phyloP scores from a whole-genome alignment of 2,329 filamentous ascomycete species.

The Penicillium rolfsii region DNA sequence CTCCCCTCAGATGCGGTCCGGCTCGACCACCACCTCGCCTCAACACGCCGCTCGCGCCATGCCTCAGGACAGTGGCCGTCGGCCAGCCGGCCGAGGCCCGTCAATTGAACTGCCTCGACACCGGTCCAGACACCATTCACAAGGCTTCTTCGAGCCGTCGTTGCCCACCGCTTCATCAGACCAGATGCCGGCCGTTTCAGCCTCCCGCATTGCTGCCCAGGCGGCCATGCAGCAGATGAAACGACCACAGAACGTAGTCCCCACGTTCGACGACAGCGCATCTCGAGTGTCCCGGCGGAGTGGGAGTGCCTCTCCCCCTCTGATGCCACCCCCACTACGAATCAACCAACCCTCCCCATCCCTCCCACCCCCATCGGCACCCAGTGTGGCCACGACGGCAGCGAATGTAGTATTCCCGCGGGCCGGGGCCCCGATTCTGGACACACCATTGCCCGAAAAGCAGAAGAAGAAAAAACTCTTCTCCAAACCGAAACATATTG shows the following conservation, averaged over 20 bases:
- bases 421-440: constrained; percentile 42
- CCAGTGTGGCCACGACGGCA: constrained; percentile 62
- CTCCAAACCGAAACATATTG: constrained; percentile 68
- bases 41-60: constrained; percentile 40
- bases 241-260: constrained; percentile 58
- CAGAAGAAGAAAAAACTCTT: constrained; percentile 72
- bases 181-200: constrained; percentile 54
- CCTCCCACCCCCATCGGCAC: constrained; percentile 15
- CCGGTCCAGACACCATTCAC: constrained; percentile 59
- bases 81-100: constrained; percentile 43
- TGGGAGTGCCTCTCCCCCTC: constrained; percentile 42
- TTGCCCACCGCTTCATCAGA: constrained; percentile 58
- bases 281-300: constrained; percentile 30
- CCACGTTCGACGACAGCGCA: constrained; percentile 42
- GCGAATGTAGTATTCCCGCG: constrained; percentile 66
- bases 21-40: constrained; percentile 37
- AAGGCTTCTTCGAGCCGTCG: constrained; percentile 70
- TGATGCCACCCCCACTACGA: constrained; percentile 34
- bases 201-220: constrained; percentile 68
- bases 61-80: constrained; percentile 44
- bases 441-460: constrained; percentile 47
- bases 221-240: constrained; percentile 66
- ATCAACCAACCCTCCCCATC: constrained; percentile 28
- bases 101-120: constrained; percentile 45
- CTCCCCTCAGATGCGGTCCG: constrained; percentile 32